Base-by-base conservation (phyloP, 1,284 basidiomycete genomes). In the Boletus smithii region DNA sequence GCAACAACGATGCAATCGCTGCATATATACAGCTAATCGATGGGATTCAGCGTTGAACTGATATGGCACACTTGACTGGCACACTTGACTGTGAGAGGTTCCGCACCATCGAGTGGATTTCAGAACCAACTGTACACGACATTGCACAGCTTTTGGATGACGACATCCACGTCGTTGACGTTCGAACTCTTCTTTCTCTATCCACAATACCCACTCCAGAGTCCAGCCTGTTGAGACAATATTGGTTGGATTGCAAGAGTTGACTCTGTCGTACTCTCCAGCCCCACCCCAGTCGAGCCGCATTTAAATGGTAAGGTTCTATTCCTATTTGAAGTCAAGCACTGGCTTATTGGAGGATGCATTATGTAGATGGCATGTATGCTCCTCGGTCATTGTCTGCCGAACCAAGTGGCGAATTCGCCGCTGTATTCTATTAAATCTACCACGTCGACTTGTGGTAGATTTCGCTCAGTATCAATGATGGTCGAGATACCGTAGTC, bases 81-180 rank as follows among this genome's bases (percentile, higher is more conserved):
- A 29, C 33, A 24, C 29, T 34, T 17, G 26, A 20, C 31, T 36
- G 37, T 22, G 42, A 13, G 45, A 20, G 14, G 32, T 40, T 51
- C 17, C 17, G 8, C 18, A 24, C 13, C 23, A 38, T 57, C 44
- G 38, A 45, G 32, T 44, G 39, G 30, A n/a, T n/a, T 44, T 37
- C 42, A 37, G 39, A 31, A 32, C 32, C 14, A 24, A 35, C 31
- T n/a, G 43, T 33, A 20, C 46, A 62, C 43, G 48, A 47, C 45
- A 17, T 34, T 51, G 50, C 62, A 61, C 62, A 58, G 62, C 57
- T 36, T 62, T 44, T 40, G 27, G 42, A 51, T 33, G 50, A 41
- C 42, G 48, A 47, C 48, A 35, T 39, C 17, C 42, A 16, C 33
- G 38, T 33, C 27, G 30, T 44, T 18, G 29, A 33, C 34, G 10